Evolutionary conservation across 345 rosid species (phyloP), one percentile per base, ranked within the genome.

Genomic region (Ricinus communis): DNA sequence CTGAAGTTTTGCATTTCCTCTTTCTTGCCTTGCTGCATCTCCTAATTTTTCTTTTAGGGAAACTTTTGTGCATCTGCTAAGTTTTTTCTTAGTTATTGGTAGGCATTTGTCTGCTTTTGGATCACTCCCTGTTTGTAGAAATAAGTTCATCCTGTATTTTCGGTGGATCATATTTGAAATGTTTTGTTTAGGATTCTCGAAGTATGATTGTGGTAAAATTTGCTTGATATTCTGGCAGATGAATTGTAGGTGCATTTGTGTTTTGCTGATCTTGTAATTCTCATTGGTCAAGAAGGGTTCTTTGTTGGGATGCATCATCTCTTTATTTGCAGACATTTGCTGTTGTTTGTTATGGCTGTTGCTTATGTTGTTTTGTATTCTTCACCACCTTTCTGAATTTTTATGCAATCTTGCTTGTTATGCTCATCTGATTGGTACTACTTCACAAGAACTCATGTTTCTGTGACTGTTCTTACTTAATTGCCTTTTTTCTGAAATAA

Each of bases 321-420:
- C 41, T 65, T 41, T 25, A 1, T 65, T 36, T 60, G 58, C 30
- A 11, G 45, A 40, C 15, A 62, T 71, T 51, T 54, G 28, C 27
- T 24, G 41, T 45, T 22, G 72, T 55, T 45, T 62, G 53, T 25
- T 28, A 53, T 27, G 67, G 62, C 41, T 16, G 43, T 12, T 62
- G 45, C 11, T 40, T 71, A 16, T 71, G 21, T 24, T 60, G 10
- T 62, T 52, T 52, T 36, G 41, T 50, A n/a, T 51, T 72, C 62
- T n/a, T 62, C 43, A 54, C 49, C 49, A 0, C 49, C 21, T 63
- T 30, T 27, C 22, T 46, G 56, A 69, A 41, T 69, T 5, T 41
- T 13, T 28, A 13, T 30, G 36, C 2, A 27, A 4, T 56, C 56
- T 33, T 21, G 8, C 18, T 49, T 51, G 43, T 33, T 41, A 15